Conservation (phyloP, 176 grass and related monocot species). For the Urochloa ruziziensis region DNA sequence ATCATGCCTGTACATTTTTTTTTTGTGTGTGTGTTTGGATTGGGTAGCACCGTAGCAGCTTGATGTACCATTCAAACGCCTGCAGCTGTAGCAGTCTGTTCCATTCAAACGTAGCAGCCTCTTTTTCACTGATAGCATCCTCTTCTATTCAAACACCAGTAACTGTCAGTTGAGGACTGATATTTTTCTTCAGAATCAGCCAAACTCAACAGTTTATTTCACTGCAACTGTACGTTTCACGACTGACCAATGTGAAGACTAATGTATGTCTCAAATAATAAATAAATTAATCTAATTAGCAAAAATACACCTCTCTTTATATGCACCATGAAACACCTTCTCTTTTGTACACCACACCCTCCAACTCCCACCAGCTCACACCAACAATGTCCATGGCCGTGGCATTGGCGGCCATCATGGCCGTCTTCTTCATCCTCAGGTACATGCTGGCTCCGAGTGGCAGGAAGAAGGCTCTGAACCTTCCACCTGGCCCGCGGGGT, state of each 20-base stretch:
- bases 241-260: background rate
- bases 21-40: background rate
- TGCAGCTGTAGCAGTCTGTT: too few species aligned
- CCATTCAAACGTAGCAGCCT: too few species aligned
- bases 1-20: background rate
- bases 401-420: slow-evolving; percentile 8
- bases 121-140: too few species aligned
- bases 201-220: background rate
- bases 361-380: background rate
- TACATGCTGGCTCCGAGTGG: background rate
- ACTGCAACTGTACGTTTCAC: background rate
- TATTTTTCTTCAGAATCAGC: background rate
- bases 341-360: background rate
- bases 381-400: background rate
- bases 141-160: background rate
- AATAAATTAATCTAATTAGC: background rate
- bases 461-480: background rate
- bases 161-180: background rate
- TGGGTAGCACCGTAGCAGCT: background rate
- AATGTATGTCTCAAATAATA: background rate
- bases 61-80: too few species aligned
- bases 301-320: background rate
- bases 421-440: slow-evolving; percentile 1
- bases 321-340: background rate
- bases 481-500: slow-evolving; percentile 59